Evolutionary conservation across 2,329 filamentous ascomycete genomes (phyloP).

Genomic region (Fusarium drepaniforme): DNA sequence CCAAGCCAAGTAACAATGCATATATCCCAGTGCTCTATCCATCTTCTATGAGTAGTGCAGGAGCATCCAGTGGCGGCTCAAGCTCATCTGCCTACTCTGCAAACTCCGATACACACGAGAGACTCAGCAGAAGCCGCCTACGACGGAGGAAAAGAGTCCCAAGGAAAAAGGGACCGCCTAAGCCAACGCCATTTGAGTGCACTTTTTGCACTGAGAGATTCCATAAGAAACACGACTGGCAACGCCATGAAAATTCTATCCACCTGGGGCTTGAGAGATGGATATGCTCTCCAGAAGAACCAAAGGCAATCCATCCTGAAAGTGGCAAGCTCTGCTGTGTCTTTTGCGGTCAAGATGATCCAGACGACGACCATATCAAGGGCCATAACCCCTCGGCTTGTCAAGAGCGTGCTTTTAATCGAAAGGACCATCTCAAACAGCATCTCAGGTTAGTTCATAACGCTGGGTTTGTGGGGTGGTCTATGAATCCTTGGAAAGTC

Average conservation of each 20-base stretch:
- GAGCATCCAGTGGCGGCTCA: neutral
- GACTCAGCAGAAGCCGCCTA: neutral
- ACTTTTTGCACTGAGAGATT: slow-evolving; percentile 1
- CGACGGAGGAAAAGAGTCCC: neutral
- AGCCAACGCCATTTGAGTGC: slow-evolving; percentile 1
- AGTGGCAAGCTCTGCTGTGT: neutral
- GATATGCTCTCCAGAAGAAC: neutral
- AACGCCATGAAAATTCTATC: slow-evolving; percentile 1
- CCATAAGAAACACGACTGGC: slow-evolving; percentile 2
- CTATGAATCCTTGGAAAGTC: neutral
- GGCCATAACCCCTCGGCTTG: neutral
- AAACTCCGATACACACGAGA: neutral
- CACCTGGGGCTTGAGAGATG: neutral
- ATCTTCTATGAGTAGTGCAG: neutral
- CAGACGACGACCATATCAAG: neutral
- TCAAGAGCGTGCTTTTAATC: neutral
- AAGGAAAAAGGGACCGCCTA: neutral
- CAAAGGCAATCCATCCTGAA: neutral
- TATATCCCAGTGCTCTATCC: neutral
- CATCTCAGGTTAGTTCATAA: neutral
- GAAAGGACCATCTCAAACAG: slow-evolving; percentile 3
- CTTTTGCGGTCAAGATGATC: slow-evolving; percentile 1
- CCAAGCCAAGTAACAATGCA: neutral
- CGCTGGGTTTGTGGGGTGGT: neutral
- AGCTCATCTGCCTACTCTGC: neutral